phyloP scores from a whole-genome alignment of 1,139 yeast genomes.

The Yamadazyma kanchanaburiensis region DNA sequence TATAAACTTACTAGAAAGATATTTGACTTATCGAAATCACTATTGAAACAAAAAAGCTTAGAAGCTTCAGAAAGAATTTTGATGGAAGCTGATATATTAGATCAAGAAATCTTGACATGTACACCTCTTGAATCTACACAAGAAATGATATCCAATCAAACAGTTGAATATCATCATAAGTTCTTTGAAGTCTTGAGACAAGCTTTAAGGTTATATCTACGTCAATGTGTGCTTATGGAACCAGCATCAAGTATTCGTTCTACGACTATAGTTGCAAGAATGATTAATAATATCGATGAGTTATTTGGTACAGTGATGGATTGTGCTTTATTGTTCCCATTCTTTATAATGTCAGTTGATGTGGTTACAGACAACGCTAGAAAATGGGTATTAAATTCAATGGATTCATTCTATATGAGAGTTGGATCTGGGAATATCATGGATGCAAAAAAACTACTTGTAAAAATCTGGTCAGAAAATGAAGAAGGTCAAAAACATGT shows the following conservation, averaged over 20 bases:
- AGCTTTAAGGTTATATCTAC: conserved; percentile 4
- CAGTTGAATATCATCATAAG: conserved; percentile 4
- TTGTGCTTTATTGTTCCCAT: conserved; percentile 8
- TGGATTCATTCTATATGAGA: conserved; percentile 4
- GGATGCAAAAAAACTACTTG: conserved; percentile 7
- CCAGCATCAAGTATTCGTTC: conserved; percentile 6
- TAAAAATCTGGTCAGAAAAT: conserved; percentile 8
- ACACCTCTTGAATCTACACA: conserved; percentile 5
- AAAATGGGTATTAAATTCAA: conserved; percentile 7
- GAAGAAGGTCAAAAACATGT: conserved; percentile 8
- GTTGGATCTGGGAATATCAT: conserved; percentile 9
- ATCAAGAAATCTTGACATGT: conserved; percentile 4
- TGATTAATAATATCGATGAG: conserved; percentile 3
- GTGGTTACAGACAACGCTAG: conserved; percentile 6
- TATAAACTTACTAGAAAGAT: conserved; percentile 6
- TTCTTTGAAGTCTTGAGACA: conserved; percentile 7
- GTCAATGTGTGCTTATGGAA: conserved; percentile 8
- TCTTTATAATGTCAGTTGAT: conserved; percentile 10
- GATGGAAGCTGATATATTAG: conserved; percentile 6
- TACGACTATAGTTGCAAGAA: conserved; percentile 5
- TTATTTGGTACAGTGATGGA: conserved; percentile 8
- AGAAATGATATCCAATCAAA: conserved; percentile 5
- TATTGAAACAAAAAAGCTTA: conserved; percentile 1
- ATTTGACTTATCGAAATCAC: conserved; percentile 3
- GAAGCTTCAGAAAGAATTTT: conserved; percentile 5